Evolutionary conservation across 169 alveolate species (phyloP).

Genomic region (Eimeria maxima): DNA sequence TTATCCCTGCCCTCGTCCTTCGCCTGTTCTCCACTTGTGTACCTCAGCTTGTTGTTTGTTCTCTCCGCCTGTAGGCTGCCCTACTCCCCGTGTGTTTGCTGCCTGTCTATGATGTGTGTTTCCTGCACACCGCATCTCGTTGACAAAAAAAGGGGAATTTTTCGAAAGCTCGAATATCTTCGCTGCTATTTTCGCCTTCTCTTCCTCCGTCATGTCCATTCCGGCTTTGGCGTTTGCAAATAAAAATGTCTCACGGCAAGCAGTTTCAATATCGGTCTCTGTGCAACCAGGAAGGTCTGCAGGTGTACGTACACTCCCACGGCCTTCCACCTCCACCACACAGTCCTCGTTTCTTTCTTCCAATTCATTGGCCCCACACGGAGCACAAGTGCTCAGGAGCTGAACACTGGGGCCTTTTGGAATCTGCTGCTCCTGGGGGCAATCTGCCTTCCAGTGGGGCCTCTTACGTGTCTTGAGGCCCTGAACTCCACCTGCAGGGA

Average conservation of each 20-base stretch:
- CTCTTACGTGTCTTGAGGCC: neutral
- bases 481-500: neutral
- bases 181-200: slow-evolving; percentile 78
- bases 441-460: neutral
- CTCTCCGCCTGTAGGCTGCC: neutral
- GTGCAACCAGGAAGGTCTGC: neutral
- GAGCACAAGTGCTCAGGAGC: neutral
- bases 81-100: neutral
- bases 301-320: slow-evolving; percentile 3
- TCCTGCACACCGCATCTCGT: slow-evolving; percentile 61
- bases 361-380: neutral
- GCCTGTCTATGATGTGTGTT: neutral
- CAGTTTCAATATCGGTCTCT: slow-evolving; percentile 36
- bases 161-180: slow-evolving; percentile 67
- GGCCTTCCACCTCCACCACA: neutral
- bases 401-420: neutral
- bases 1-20: neutral
- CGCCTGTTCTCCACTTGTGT: neutral
- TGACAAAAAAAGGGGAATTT: slow-evolving; percentile 56
- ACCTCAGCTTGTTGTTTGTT: neutral
- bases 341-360: slow-evolving; percentile 3
- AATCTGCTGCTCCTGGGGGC: slow-evolving; percentile 2
- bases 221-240: slow-evolving; percentile 73
- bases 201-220: slow-evolving; percentile 79
- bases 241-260: slow-evolving; percentile 55